Evolutionary conservation across 192 early-diverging fungal species (phyloP).

Genomic region (Umbelopsis sp.): DNA sequence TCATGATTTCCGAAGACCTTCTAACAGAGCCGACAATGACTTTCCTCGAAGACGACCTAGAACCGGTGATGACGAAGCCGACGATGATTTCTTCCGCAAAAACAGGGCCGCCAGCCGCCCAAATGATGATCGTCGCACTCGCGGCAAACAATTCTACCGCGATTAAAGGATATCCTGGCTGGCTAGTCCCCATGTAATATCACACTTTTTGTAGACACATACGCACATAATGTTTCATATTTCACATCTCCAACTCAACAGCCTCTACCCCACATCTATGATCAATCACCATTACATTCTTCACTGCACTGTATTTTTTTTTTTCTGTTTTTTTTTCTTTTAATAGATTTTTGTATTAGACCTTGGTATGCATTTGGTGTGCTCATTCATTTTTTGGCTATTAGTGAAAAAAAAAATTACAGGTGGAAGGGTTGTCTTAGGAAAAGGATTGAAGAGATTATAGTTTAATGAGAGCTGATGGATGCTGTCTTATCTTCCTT

Average conservation of each 20-base stretch:
- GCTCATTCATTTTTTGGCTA: background rate
- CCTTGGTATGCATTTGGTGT: background rate
- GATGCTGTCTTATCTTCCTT: slow-evolving; percentile 23
- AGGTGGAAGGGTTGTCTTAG: background rate
- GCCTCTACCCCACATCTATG: background rate
- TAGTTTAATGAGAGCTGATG: background rate
- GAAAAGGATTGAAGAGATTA: background rate
- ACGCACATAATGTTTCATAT: slow-evolving; percentile 14
- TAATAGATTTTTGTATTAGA: background rate
- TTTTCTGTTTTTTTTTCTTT: background rate
- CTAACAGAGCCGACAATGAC: background rate
- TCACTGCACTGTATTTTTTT: background rate
- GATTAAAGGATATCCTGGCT: slow-evolving; percentile 5
- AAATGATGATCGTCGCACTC: background rate
- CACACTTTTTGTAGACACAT: background rate
- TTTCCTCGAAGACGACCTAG: background rate
- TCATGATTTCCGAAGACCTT: too few species aligned
- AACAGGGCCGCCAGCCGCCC: too few species aligned
- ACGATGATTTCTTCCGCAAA: too few species aligned
- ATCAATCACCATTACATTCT: background rate
- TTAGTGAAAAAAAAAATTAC: slow-evolving; percentile 14
- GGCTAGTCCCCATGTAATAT: background rate
- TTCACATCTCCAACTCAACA: background rate
- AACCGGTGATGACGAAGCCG: too few species aligned
- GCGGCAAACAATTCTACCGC: background rate